A percentile compares a stretch with the other conserved stretches of the same genome.
Evolutionary conservation across 1,139 yeast genomes (phyloP).

Genomic region (Yamadazyma atlantica): DNA sequence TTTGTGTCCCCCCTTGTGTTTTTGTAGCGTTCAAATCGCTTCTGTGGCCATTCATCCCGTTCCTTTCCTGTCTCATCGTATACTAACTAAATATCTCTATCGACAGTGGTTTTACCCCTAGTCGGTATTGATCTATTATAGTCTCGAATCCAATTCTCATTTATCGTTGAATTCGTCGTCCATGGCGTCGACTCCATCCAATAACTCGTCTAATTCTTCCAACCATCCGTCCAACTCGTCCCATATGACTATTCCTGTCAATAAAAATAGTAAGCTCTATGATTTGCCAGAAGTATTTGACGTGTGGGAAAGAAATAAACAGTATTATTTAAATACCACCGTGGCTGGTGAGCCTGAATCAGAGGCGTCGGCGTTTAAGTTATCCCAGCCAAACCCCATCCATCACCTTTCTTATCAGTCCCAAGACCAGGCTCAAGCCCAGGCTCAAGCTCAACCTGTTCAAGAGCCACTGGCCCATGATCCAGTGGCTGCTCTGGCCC

Average conservation of each 20-base stretch:
- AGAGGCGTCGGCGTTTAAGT: conserved; percentile 22
- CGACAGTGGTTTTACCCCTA: too few species aligned
- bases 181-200: neutral
- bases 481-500: too few species aligned
- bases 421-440: too few species aligned
- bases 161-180: conserved; percentile 5
- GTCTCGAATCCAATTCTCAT: conserved; percentile 2
- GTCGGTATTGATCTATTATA: too few species aligned
- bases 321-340: conserved; percentile 23
- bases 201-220: neutral
- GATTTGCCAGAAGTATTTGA: conserved; percentile 53
- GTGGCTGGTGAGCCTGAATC: conserved; percentile 20
- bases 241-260: conserved; percentile 31
- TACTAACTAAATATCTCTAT: conserved; percentile 1
- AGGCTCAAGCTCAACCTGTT: too few species aligned
- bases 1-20: too few species aligned
- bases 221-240: neutral
- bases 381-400: conserved; percentile 30
- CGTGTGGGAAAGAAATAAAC: conserved; percentile 51
- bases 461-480: too few species aligned
- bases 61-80: too few species aligned
- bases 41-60: too few species aligned
- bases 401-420: conserved; percentile 31
- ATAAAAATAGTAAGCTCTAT: conserved; percentile 41
- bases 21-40: too few species aligned